A percentile compares a stretch with the other conserved stretches of the same genome.
phyloP scores from a whole-genome alignment of 2,329 filamentous ascomycete species.

The Monilinia aucupariae region DNA sequence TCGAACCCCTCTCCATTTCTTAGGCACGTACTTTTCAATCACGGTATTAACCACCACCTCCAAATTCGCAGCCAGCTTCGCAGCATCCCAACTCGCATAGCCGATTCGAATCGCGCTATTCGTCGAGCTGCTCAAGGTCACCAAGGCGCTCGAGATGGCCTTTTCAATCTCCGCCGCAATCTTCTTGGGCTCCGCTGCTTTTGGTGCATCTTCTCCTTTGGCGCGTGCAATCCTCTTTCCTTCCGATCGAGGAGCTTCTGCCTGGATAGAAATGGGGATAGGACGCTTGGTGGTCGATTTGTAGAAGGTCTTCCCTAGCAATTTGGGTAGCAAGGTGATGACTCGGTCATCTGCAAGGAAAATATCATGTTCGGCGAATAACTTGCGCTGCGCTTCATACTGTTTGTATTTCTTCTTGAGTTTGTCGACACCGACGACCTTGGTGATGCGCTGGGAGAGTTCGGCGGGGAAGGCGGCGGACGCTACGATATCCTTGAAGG shows the following conservation, averaged over 20 bases:
- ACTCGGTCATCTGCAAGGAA: constrained; percentile 93
- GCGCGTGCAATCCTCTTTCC: constrained; percentile 53
- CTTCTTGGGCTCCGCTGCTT: constrained; percentile 43
- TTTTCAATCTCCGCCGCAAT: constrained; percentile 78
- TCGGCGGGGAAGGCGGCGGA: constrained; percentile 64
- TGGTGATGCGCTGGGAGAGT: constrained; percentile 62
- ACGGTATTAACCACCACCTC: constrained; percentile 63
- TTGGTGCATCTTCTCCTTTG: constrained; percentile 44
- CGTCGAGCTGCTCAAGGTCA: constrained; percentile 71
- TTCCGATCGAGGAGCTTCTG: constrained; percentile 56
- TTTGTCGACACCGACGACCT: constrained; percentile 77
- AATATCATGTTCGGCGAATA: constrained; percentile 81
- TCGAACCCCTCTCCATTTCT: constrained; percentile 83
- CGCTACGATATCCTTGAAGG: constrained; percentile 83
- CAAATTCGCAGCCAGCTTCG: constrained; percentile 77
- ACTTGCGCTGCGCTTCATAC: constrained; percentile 80
- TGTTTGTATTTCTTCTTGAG: constrained; percentile 84
- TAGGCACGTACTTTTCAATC: constrained; percentile 73
- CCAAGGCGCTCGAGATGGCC: constrained; percentile 69
- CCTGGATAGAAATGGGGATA: constrained; percentile 68
- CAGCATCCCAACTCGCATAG: constrained; percentile 64
- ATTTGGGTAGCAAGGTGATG: constrained; percentile 63
- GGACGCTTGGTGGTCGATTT: constrained; percentile 77
- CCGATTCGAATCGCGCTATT: constrained; percentile 79
- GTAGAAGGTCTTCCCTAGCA: constrained; percentile 91